These are phyloP conservation scores for Sporothrix variecibatus DNA, from an alignment of 2,329 filamentous ascomycete species.

Conservation along the genomic window DNA sequence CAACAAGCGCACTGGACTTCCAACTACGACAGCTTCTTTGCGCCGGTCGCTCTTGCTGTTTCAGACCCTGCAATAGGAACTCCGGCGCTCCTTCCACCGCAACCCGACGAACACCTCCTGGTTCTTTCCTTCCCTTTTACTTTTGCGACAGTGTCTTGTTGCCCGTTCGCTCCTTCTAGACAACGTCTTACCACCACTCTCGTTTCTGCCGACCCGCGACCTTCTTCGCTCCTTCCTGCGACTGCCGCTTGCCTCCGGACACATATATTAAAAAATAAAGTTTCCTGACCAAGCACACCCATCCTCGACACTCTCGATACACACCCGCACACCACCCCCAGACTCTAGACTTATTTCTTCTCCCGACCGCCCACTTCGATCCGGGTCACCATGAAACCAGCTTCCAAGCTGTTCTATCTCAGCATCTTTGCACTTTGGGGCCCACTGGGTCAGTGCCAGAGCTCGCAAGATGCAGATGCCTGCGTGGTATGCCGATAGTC, in stretches of 20 bases:
- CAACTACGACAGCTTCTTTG: background rate
- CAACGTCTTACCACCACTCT: background rate
- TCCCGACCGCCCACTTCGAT: conserved; percentile 2
- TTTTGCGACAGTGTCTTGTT: background rate
- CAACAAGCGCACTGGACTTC: background rate
- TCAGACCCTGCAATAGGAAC: conserved; percentile 29
- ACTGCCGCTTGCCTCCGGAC: conserved; percentile 6
- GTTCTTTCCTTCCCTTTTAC: background rate
- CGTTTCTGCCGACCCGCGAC: conserved; percentile 16
- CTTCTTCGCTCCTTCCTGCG: background rate
- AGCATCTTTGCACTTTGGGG: conserved; percentile 59
- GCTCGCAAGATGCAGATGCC: conserved; percentile 44
- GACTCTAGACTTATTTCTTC: conserved; percentile 8
- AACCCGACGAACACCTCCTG: background rate
- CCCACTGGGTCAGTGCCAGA: conserved; percentile 49
- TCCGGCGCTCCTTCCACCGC: background rate
- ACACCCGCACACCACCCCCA: background rate
- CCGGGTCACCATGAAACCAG: conserved; percentile 51
- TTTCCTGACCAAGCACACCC: background rate
- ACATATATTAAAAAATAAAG: conserved; percentile 8
- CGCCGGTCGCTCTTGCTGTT: conserved; percentile 22
- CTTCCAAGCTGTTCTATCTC: conserved; percentile 57
- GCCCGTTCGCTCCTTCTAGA: conserved; percentile 14
- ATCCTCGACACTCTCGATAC: background rate
- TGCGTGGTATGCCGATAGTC: conserved; percentile 53